Base-by-base conservation (phyloP, 2,329 filamentous ascomycete species). In the Penicillium glabrum region DNA sequence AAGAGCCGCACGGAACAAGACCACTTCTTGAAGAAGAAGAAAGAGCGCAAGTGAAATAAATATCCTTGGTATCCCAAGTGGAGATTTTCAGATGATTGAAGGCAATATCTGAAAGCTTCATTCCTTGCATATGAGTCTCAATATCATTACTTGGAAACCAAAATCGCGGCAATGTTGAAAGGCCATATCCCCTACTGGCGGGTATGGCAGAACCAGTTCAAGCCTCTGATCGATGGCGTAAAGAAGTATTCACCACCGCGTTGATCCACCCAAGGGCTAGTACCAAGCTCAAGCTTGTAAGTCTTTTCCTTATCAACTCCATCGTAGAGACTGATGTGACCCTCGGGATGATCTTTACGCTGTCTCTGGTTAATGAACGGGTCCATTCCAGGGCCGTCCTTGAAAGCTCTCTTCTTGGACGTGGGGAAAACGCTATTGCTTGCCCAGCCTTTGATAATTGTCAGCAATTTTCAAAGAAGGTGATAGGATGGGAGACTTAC, bases 281-380 rank as follows among this genome's bases (percentile, higher is more conserved):
- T 46, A 16, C 51, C 51, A 44, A 53, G 47, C 13, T 39, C 31
- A 10, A 50, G 47, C 47, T 39, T 48, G 43, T 48, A 23, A 2
- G 43, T 29, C 31, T 53, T 33, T 5, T 53, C 43, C 3, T 9
- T 19, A 29, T 53, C 19, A 9, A 23, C 19, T 2, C 51, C 51
- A 41, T 53, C 51, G 19, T 43, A 50, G 3, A 54, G 26, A 41
- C 52, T 19, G 52, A 54, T 49, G 11, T 35, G 24, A 39, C 54
- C 49, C 13, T 61, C 55, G 29, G 55, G 51, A 21, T 53, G 57
- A 24, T 60, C 57, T 11, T 55, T 54, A 37, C 59, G 59, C 39
- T 60, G 16, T 14, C 49, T 48, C 53, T 68, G 59, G 24, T 59
- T 62, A 4, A 72, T 44, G 46, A 62, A 53, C 14, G 63, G 55